phyloP scores from a whole-genome alignment of 2,329 filamentous ascomycete species.

The Metarhizium rileyi region DNA sequence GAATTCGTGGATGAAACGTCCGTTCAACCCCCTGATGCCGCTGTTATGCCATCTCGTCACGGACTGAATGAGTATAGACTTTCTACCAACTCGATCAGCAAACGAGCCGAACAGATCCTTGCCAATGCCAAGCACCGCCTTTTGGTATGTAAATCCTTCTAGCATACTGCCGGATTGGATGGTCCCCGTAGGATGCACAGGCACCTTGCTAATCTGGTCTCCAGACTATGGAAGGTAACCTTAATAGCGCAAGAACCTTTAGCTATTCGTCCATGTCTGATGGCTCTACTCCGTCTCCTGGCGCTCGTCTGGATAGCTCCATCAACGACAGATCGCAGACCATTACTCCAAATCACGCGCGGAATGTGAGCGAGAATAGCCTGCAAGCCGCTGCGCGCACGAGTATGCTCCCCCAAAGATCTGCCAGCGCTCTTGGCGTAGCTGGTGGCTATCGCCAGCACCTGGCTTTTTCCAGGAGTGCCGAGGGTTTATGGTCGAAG shows the following conservation, averaged over 20 bases:
- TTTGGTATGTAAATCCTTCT: conserved; percentile 62
- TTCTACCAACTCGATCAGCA: conserved; percentile 67
- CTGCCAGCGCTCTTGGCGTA: conserved; percentile 53
- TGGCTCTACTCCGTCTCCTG: conserved; percentile 41
- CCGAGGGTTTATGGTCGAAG: conserved; percentile 28
- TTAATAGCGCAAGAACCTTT: conserved; percentile 67
- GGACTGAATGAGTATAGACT: conserved; percentile 43
- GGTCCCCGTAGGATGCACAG: too few species aligned
- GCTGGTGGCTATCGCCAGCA: conserved; percentile 49
- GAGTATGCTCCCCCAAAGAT: conserved; percentile 37
- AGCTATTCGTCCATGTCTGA: conserved; percentile 32
- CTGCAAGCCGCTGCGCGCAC: conserved; percentile 18
- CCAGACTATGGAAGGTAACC: conserved; percentile 88
- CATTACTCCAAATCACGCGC: conserved; percentile 14
- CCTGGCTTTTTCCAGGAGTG: conserved; percentile 32
- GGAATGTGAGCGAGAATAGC: conserved; percentile 23
- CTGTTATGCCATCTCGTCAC: conserved; percentile 9
- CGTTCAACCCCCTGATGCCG: conserved; percentile 12
- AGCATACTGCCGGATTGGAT: too few species aligned
- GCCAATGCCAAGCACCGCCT: conserved; percentile 86
- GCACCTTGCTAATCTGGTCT: not conserved
- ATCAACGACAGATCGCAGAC: conserved; percentile 12
- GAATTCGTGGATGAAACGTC: conserved; percentile 40
- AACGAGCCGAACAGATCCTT: conserved; percentile 79
- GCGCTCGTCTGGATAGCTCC: conserved; percentile 21